Evolutionary conservation across 2,329 filamentous ascomycete genomes (phyloP).

Genomic region (Talaromyces sp.): DNA sequence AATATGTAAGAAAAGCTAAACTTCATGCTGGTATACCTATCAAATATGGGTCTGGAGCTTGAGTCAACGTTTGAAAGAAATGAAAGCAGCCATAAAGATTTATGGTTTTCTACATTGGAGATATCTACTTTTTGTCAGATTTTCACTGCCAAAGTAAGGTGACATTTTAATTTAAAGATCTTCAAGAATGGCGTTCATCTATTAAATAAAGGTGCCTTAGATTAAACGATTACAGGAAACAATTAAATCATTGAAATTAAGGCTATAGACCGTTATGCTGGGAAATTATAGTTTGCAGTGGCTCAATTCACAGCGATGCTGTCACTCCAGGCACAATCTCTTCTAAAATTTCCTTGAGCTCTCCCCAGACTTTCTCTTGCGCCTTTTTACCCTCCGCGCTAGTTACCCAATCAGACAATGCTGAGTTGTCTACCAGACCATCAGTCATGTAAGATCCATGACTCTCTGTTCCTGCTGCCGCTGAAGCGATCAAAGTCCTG

Average conservation of each 20-base stretch:
- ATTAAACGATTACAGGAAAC: background rate
- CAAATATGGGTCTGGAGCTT: no score
- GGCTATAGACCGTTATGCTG: background rate
- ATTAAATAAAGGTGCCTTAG: background rate
- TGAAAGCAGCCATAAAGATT: no score
- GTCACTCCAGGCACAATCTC: constrained; percentile 14
- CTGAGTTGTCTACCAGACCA: constrained; percentile 19
- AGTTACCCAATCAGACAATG: constrained; percentile 20
- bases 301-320: background rate
- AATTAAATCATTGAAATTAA: background rate
- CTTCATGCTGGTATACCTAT: no score
- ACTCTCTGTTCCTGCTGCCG: constrained; percentile 32
- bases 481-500: constrained; percentile 38
- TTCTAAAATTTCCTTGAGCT: background rate
- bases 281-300: background rate
- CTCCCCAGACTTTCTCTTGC: constrained; percentile 1
- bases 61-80: no score
- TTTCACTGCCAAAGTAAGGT: no score
- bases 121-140: no score
- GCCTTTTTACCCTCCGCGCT: background rate
- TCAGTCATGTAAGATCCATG: constrained; percentile 45
- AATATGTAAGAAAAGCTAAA: no score
- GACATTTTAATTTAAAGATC: background rate
- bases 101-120: no score
- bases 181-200: background rate